Evolutionary conservation across 108 stramenopile genomes (phyloP).

Genomic region (Parietichytrium sp.): DNA sequence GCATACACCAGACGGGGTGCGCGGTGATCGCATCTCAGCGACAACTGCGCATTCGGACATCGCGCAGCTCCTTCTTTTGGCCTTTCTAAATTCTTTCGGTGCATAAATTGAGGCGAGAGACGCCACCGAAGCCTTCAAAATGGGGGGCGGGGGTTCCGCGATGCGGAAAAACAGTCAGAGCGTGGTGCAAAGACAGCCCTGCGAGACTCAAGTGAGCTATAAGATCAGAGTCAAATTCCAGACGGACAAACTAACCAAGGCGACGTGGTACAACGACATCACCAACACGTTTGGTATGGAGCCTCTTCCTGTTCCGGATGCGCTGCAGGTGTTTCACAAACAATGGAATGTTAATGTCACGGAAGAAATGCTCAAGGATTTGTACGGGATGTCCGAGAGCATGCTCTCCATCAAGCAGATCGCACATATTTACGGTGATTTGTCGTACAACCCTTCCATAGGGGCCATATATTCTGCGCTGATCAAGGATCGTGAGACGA

Average conservation of each 20-base stretch:
- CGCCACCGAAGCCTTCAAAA: too few species aligned
- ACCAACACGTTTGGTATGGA: background rate
- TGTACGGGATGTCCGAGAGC: background rate
- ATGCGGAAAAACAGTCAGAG: background rate
- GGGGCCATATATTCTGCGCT: conserved; percentile 28
- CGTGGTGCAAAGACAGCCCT: conserved; percentile 6
- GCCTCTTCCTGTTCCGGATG: background rate
- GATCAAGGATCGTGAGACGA: conserved; percentile 6
- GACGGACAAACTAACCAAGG: background rate
- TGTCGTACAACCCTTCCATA: conserved; percentile 20
- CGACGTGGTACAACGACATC: conserved; percentile 2
- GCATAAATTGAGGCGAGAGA: too few species aligned
- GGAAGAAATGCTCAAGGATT: conserved; percentile 11
- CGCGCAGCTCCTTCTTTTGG: too few species aligned
- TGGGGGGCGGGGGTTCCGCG: background rate
- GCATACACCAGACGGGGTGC: too few species aligned
- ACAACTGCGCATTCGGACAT: too few species aligned
- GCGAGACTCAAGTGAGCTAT: conserved; percentile 3
- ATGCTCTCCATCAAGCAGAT: background rate
- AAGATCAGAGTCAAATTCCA: conserved; percentile 27
- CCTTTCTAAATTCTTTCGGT: too few species aligned
- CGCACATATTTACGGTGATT: background rate
- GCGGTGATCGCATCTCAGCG: too few species aligned
- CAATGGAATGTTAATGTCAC: background rate
- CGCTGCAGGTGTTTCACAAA: background rate